Base-by-base conservation (phyloP, 169 alveolate species). In the Ichthyophthirius multifiliis region DNA sequence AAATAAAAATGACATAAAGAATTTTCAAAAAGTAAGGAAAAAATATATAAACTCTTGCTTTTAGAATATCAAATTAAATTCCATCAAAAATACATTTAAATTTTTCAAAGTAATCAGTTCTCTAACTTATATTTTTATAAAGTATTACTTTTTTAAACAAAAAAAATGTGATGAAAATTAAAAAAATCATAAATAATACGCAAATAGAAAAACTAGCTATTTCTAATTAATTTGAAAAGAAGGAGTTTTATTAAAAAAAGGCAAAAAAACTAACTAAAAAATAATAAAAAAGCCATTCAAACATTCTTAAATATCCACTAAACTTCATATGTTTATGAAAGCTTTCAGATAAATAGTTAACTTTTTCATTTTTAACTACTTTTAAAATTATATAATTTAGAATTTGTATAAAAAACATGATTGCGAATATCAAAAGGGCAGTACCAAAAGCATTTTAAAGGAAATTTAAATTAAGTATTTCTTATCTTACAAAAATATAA, bases 71-170 rank as follows among this genome's bases (percentile, higher is more conserved):
- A 23, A 55, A 55, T 55, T 27, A 27, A 34, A 55, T n/a, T 2
- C 71, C 71, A 5, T 55, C 71, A 55, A 55, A 55, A 6, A 55
- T 27, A 7, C 18, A 6, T 20, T 13, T 13, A 27, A 27, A 55
- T 55, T 55, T 55, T 39, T 55, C 71, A 55, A 55, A 55, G 43
- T 39, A 55, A 5, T 55, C 71, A 10, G 71, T 55, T 55, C 71
- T 55, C 34, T 55, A 27, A 39, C 31, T 34, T 18, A 55, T 12
- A 27, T 55, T 55, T 55, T 55, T n/a, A 27, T 55, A 55, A 27
- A 16, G 18, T 10, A 55, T 39, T 27, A 27, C 23, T 27, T 55
- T 55, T 23, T 55, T 55, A 1, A 55, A 13, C 39, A 55, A 27
- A 10, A 55, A n/a, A 9, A n/a, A 16, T 4, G 43, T 39, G 1